A percentile compares a stretch with the other conserved stretches of the same genome.
Conservation (phyloP, 306 rosid genomes). For the Spatholobus suberectus region DNA sequence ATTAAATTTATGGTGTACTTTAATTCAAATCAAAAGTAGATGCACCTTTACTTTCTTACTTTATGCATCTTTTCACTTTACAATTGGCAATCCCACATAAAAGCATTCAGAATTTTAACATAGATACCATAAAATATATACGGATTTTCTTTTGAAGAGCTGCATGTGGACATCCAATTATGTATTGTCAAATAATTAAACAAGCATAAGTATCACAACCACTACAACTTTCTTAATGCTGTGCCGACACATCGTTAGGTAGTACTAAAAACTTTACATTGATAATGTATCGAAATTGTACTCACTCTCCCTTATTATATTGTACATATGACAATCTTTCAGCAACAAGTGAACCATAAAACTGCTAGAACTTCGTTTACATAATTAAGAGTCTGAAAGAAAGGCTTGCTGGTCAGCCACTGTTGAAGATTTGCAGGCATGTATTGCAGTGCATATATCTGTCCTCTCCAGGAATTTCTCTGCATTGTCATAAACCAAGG, state of each 20-base stretch:
- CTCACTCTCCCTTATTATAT: neutral
- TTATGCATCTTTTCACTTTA: neutral
- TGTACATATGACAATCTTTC: neutral
- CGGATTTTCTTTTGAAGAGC: neutral
- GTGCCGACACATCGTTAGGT: neutral
- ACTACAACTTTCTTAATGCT: neutral
- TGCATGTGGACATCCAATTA: neutral
- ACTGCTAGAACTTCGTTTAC: neutral
- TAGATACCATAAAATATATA: neutral
- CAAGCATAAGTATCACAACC: slow-evolving; percentile 17
- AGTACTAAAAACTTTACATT: slow-evolving; percentile 8
- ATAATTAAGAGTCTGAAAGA: slow-evolving; percentile 47
- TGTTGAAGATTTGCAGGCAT: slow-evolving; percentile 60
- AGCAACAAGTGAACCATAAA: slow-evolving; percentile 18
- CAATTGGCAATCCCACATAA: neutral
- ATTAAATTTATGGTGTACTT: neutral
- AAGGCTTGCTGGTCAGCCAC: slow-evolving; percentile 27
- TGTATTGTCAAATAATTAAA: neutral
- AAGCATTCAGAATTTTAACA: neutral
- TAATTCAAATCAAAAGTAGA: neutral
- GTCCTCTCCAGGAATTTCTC: slow-evolving; percentile 74
- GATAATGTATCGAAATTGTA: neutral
- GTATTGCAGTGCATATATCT: slow-evolving; percentile 73
- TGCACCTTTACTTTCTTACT: neutral
- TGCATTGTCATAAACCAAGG: slow-evolving; percentile 63